Evolutionary conservation across 345 rosid species (phyloP).

Genomic region (Gossypium arboreum): DNA sequence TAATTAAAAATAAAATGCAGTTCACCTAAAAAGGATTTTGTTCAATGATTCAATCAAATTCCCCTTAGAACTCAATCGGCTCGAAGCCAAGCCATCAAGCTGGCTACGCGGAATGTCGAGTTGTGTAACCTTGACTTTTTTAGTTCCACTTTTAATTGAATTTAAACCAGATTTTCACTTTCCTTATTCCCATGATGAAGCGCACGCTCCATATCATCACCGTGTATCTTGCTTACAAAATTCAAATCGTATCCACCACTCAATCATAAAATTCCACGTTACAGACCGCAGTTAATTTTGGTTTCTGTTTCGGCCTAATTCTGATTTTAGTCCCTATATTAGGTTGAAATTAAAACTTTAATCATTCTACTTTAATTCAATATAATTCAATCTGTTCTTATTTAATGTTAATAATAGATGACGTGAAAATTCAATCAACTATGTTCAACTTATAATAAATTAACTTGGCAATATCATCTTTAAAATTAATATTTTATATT

Average conservation of each 20-base stretch:
- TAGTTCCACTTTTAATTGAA: background rate
- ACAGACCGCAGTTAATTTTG: background rate
- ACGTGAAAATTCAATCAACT: too few relatives aligned
- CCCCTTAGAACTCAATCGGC: background rate
- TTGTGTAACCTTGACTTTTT: background rate
- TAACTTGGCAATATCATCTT: too few relatives aligned
- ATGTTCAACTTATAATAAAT: too few relatives aligned
- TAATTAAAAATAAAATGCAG: background rate
- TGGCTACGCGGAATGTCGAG: background rate
- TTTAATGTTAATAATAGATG: too few relatives aligned
- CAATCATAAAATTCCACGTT: conserved; percentile 12
- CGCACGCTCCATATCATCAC: background rate
- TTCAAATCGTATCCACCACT: background rate
- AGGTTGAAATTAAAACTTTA: too few relatives aligned
- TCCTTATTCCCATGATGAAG: background rate
- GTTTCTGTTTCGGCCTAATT: background rate
- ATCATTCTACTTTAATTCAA: too few relatives aligned
- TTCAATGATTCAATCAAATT: background rate
- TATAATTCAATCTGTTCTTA: too few relatives aligned
- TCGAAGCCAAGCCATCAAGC: background rate
- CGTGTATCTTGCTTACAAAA: background rate
- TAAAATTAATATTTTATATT: too few relatives aligned
- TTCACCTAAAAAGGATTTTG: background rate
- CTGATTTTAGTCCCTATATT: too few relatives aligned
- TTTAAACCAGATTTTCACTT: background rate